phyloP scores from a whole-genome alignment of 805 yeast genomes.

The Vanderwaltozyma yarrowii region DNA sequence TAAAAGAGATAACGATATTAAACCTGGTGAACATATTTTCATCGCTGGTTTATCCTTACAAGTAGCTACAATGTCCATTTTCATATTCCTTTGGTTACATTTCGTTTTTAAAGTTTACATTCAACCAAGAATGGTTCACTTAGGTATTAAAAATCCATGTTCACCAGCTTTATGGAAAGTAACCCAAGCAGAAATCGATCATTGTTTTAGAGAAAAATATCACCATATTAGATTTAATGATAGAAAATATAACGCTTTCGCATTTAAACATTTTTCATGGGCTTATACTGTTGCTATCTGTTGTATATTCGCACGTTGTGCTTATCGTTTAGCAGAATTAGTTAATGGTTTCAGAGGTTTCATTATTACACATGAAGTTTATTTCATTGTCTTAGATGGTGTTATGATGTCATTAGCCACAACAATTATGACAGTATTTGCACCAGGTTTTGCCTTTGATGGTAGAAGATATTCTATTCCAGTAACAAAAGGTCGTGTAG shows the following conservation, averaged over 20 bases:
- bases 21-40: constrained; percentile 37
- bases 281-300: constrained; percentile 38
- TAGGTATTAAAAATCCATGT: constrained; percentile 9
- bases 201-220: constrained; percentile 20
- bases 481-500: constrained; percentile 15
- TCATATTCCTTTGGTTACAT: constrained; percentile 39
- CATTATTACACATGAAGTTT: constrained; percentile 50
- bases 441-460: constrained; percentile 52
- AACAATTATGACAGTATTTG: constrained; percentile 39
- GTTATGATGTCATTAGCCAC: constrained; percentile 47
- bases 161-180: constrained; percentile 10
- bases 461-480: constrained; percentile 22
- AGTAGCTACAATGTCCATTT: constrained; percentile 57
- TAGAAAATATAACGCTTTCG: constrained; percentile 11
- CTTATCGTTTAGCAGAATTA: constrained; percentile 65
- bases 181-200: constrained; percentile 15
- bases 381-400: constrained; percentile 51
- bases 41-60: constrained; percentile 73
- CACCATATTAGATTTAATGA: constrained; percentile 20
- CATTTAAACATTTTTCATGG: constrained; percentile 36
- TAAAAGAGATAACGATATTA: constrained; percentile 16
- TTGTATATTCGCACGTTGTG: constrained; percentile 54
- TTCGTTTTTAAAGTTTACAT: constrained; percentile 36
- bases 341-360: constrained; percentile 55
- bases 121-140: constrained; percentile 19